Evolutionary conservation across 2,329 filamentous ascomycete species (phyloP).

Genomic region (Colletotrichum noveboracense): DNA sequence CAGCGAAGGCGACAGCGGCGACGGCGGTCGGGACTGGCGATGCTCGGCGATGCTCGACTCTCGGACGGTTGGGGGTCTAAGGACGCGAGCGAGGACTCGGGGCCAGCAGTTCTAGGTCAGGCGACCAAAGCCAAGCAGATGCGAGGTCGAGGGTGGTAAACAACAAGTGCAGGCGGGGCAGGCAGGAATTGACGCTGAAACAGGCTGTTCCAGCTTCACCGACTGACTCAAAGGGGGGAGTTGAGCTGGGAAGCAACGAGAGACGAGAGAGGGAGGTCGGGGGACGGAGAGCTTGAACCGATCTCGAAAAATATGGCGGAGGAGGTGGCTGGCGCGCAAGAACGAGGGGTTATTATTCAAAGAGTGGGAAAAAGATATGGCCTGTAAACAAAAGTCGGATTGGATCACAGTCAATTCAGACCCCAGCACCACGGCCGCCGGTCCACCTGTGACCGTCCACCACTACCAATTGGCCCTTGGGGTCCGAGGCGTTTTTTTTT

Average conservation of each 20-base stretch:
- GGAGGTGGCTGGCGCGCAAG: conserved; percentile 11
- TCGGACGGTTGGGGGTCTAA: conserved; percentile 1
- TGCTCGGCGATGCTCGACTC: neutral
- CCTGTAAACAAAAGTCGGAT: conserved; percentile 21
- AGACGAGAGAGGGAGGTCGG: neutral
- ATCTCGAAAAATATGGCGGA: conserved; percentile 1
- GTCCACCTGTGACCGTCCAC: neutral
- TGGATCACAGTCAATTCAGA: conserved; percentile 11
- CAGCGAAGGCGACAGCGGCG: neutral
- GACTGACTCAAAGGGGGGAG: neutral
- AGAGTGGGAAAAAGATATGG: conserved; percentile 15
- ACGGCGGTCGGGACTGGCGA: neutral
- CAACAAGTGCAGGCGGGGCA: conserved; percentile 18
- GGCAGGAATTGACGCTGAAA: conserved; percentile 22
- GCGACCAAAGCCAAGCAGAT: conserved; percentile 10
- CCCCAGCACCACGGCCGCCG: neutral
- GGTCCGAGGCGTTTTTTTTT: conserved; percentile 2
- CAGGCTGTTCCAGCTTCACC: conserved; percentile 14
- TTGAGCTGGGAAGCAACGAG: conserved; percentile 7
- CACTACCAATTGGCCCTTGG: neutral
- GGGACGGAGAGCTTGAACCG: neutral
- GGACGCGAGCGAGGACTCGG: neutral
- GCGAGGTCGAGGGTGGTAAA: conserved; percentile 12
- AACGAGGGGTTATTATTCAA: conserved; percentile 21
- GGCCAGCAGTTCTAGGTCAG: conserved; percentile 2